These are phyloP conservation scores for Leonotis leonurus DNA, from an alignment of 257 asterid genomes.

Conservation along the genomic window DNA sequence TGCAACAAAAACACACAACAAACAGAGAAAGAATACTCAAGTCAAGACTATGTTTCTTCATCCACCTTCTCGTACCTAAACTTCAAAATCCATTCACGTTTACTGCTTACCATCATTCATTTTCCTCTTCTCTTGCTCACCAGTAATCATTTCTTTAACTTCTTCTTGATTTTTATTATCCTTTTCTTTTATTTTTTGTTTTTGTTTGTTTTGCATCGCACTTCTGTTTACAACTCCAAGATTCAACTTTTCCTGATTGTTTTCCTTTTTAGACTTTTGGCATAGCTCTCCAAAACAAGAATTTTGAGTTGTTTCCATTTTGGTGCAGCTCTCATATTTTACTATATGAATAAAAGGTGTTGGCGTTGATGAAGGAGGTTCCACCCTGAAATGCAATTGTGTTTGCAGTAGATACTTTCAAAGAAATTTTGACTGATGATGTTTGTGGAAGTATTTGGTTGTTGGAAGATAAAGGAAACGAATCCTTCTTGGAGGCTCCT, in stretches of 20 bases:
- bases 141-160: neutral
- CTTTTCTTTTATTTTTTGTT: neutral
- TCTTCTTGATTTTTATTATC: neutral
- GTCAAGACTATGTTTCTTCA: too few species aligned
- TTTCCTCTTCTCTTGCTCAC: too few species aligned
- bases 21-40: too few species aligned
- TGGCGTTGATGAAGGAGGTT: neutral
- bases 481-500: constrained; percentile 40
- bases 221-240: neutral
- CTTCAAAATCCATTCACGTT: too few species aligned
- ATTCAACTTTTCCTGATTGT: neutral
- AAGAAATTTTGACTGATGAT: constrained; percentile 22
- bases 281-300: too few species aligned
- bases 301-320: neutral
- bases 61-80: too few species aligned
- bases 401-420: constrained; percentile 41
- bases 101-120: too few species aligned
- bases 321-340: too few species aligned
- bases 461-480: constrained; percentile 38
- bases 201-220: neutral
- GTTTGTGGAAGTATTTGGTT: constrained; percentile 32
- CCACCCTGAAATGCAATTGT: constrained; percentile 32
- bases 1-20: too few species aligned
- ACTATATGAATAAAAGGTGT: too few species aligned
- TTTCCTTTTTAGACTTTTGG: too few species aligned